phyloP scores from a whole-genome alignment of 2,329 filamentous ascomycete genomes.

The Corynespora cassiicola region DNA sequence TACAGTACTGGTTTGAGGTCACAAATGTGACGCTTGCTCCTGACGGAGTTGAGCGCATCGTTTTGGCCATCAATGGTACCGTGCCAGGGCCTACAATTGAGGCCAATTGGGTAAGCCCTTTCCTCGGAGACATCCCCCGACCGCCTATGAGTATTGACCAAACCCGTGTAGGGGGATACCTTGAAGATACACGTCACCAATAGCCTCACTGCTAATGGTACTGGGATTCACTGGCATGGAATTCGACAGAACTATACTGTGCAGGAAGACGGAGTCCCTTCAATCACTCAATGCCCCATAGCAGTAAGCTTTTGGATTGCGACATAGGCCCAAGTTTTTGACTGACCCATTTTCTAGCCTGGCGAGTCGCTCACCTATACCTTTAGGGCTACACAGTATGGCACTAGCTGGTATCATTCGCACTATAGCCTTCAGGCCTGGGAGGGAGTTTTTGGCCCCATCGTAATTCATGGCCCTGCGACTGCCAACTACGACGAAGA shows the following conservation, averaged over 20 bases:
- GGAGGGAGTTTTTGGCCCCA: constrained; percentile 36
- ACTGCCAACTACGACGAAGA: constrained; percentile 47
- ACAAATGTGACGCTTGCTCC: constrained; percentile 50
- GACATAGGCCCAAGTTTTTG: not conserved
- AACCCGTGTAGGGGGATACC: constrained; percentile 35
- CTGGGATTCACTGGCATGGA: constrained; percentile 67
- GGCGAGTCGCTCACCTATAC: constrained; percentile 44
- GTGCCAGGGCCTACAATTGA: constrained; percentile 49
- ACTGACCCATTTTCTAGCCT: constrained; percentile 12
- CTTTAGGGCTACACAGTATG: constrained; percentile 62
- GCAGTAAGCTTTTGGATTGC: constrained; percentile 16
- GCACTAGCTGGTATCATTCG: constrained; percentile 66
- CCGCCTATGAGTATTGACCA: constrained; percentile 6
- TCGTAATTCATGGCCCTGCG: constrained; percentile 49
- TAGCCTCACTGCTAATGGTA: constrained; percentile 60
- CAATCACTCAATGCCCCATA: constrained; percentile 59
- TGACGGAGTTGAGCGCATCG: constrained; percentile 55
- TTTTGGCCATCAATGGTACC: constrained; percentile 43
- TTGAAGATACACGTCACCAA: constrained; percentile 55
- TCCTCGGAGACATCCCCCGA: too few species aligned
- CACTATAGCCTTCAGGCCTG: constrained; percentile 62
- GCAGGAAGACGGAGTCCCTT: constrained; percentile 60
- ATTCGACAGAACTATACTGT: constrained; percentile 54
- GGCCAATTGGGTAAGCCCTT: constrained; percentile 25
- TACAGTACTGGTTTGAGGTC: constrained; percentile 48